Percentiles rank a stretch among this genome's conserved stretches.
Conservation (phyloP, 495 filamentous ascomycete species). For the Corynascus novoguineensis region DNA sequence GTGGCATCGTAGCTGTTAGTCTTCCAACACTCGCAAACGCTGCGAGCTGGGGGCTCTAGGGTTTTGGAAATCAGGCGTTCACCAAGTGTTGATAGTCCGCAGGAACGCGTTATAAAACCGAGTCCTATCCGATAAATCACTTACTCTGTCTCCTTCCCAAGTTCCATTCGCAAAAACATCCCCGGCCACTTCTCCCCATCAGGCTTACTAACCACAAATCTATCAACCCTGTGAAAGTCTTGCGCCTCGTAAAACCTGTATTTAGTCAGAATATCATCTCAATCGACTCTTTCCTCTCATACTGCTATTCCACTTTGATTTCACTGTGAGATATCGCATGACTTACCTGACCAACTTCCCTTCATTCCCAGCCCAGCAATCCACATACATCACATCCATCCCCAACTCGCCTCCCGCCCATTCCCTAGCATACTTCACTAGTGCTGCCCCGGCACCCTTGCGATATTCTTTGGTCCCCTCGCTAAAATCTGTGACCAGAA, state of each 20-base stretch:
- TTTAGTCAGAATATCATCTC: background rate
- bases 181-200: conserved; percentile 14
- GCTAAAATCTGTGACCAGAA: conserved; percentile 12
- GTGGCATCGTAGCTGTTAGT: too few relatives aligned
- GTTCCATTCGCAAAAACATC: conserved; percentile 12
- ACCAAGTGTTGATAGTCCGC: too few relatives aligned
- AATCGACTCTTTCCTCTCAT: background rate
- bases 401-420: conserved; percentile 12
- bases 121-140: background rate
- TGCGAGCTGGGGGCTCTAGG: too few relatives aligned
- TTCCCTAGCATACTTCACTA: conserved; percentile 8
- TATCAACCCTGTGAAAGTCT: conserved; percentile 8
- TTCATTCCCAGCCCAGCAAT: conserved; percentile 18
- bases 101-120: too few relatives aligned
- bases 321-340: background rate
- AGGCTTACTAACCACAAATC: conserved; percentile 12
- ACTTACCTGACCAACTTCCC: conserved; percentile 13
- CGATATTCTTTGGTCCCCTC: conserved; percentile 8
- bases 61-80: too few relatives aligned
- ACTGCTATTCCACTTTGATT: background rate
- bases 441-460: conserved; percentile 14
- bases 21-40: too few relatives aligned
- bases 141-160: conserved; percentile 3
- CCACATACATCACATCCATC: conserved; percentile 16
- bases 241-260: conserved; percentile 13